Evolutionary conservation across 768 basidiomycete species (phyloP).

Genomic region (Russula earlei): DNA sequence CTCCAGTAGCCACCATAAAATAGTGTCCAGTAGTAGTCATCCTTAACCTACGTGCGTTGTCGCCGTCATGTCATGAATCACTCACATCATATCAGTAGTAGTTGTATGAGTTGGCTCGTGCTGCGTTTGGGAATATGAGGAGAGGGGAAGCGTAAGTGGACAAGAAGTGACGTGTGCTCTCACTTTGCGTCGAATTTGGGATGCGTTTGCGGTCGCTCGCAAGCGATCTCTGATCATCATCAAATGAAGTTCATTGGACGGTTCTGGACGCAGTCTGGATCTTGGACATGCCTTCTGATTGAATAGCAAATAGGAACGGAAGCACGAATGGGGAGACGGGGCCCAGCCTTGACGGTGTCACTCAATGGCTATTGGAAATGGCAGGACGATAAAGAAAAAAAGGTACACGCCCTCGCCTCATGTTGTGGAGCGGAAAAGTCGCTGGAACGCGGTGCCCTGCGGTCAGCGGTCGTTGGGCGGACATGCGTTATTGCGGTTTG

Average conservation of each 20-base stretch:
- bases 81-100: conserved; percentile 6
- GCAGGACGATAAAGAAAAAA: neutral
- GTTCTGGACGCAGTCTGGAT: neutral
- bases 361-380: neutral
- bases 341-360: neutral
- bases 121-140: neutral
- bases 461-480: conserved; percentile 9
- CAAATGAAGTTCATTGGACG: neutral
- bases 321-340: neutral
- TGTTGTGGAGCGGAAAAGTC: conserved; percentile 19
- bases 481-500: neutral
- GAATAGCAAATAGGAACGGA: neutral
- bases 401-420: conserved; percentile 13
- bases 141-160: neutral
- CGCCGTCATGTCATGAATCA: conserved; percentile 10
- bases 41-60: conserved; percentile 2
- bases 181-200: too few species aligned
- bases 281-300: neutral
- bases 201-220: too few species aligned
- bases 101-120: conserved; percentile 1
- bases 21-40: conserved; percentile 17
- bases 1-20: conserved; percentile 6
- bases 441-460: conserved; percentile 4
- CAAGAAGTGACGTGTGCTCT: neutral
- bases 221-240: too few species aligned